A percentile compares a stretch with the other conserved stretches of the same genome.
Evolutionary conservation across 306 rosid species (phyloP).

Genomic region (Quercus agrifolia): DNA sequence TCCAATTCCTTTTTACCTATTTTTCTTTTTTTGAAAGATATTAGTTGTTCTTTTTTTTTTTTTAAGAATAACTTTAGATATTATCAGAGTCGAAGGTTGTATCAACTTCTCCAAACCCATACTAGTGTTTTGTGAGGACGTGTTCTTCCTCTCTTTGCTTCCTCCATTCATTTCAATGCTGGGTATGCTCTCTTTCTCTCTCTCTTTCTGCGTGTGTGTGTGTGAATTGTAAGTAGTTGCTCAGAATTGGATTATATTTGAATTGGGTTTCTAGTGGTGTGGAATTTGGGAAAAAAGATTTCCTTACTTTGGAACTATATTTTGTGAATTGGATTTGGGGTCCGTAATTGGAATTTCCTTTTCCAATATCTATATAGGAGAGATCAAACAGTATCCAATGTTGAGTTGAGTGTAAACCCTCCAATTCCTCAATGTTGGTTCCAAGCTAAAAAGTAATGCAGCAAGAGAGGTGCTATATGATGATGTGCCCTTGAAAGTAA

Average conservation of each 20-base stretch:
- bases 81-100: neutral
- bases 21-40: neutral
- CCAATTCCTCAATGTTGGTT: neutral
- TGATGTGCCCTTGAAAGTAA: neutral
- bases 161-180: slow-evolving; percentile 82
- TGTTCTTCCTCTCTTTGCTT: slow-evolving; percentile 80
- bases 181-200: slow-evolving; percentile 40
- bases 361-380: neutral
- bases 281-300: too few species aligned
- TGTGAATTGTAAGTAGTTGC: slow-evolving; percentile 3
- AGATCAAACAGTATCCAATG: neutral
- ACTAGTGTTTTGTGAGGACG: slow-evolving; percentile 55
- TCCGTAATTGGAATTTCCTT: neutral
- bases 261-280: neutral
- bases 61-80: slow-evolving; percentile 8
- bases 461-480: neutral
- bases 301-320: neutral
- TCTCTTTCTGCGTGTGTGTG: neutral
- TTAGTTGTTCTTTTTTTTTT: too few species aligned
- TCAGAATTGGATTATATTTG: neutral
- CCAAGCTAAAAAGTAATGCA: neutral
- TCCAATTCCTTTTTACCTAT: too few species aligned
- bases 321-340: neutral
- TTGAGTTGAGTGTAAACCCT: neutral
- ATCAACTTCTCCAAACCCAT: neutral